Conservation (phyloP, 106 monocot genomes). For the Ottelia alismoides region DNA sequence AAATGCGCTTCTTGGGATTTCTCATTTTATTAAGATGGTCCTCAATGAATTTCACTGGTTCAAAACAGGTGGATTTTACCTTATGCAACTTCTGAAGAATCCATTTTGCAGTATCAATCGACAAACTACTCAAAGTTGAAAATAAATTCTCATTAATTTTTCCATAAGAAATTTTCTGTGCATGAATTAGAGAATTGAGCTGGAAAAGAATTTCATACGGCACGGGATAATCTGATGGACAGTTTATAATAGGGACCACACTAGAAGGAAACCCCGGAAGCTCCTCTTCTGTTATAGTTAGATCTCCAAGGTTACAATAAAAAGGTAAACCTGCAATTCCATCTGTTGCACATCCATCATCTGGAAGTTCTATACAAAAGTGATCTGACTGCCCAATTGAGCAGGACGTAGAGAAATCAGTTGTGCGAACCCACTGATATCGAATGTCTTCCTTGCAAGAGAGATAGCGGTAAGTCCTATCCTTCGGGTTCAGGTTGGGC, state of each 20-base stretch:
- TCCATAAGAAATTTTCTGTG: slow-evolving; percentile 51
- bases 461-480: slow-evolving; percentile 34
- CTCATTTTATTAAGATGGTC: slow-evolving; percentile 15
- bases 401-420: slow-evolving; percentile 55
- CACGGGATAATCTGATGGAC: slow-evolving; percentile 16
- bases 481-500: slow-evolving; percentile 23
- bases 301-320: slow-evolving; percentile 35
- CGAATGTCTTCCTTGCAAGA: slow-evolving; percentile 48
- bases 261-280: slow-evolving; percentile 10
- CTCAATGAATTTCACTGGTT: slow-evolving; percentile 57
- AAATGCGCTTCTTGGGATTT: slow-evolving; percentile 8
- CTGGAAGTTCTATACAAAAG: slow-evolving; percentile 39
- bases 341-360: slow-evolving; percentile 21
- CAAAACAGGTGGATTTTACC: slow-evolving; percentile 51
- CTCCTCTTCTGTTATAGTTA: slow-evolving; percentile 22
- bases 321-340: slow-evolving; percentile 39
- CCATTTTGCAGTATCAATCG: slow-evolving; percentile 23
- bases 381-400: slow-evolving; percentile 52
- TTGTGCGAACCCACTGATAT: slow-evolving; percentile 62
- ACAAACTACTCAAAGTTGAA: slow-evolving; percentile 30
- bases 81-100: slow-evolving; percentile 58
- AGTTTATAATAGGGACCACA: slow-evolving; percentile 51
- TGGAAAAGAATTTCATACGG: slow-evolving; percentile 73
- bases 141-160: slow-evolving; percentile 44
- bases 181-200: slow-evolving; percentile 83